These are phyloP conservation scores for Nasturtium officinale DNA, from an alignment of 345 rosid genomes.

Conservation along the genomic window DNA sequence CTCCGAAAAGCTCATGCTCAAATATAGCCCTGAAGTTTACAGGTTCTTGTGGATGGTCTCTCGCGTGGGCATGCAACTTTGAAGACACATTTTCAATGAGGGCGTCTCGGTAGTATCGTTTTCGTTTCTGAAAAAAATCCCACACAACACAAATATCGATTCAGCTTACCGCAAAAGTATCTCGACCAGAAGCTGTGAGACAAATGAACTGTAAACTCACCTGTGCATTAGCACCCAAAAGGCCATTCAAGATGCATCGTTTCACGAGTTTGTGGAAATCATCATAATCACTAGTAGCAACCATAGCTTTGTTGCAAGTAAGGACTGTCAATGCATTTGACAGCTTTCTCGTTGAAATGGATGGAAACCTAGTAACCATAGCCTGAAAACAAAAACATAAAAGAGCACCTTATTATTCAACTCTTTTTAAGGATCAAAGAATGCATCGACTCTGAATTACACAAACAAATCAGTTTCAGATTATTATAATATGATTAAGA, in stretches of 20 bases:
- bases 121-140: constrained; percentile 51
- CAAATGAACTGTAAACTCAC: constrained; percentile 40
- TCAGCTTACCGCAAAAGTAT: constrained; percentile 3
- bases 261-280: constrained; percentile 76
- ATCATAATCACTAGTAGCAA: constrained; percentile 81
- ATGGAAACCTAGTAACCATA: constrained; percentile 76
- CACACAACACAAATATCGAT: neutral
- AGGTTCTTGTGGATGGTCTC: constrained; percentile 46
- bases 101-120: constrained; percentile 58
- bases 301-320: constrained; percentile 72
- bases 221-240: constrained; percentile 79
- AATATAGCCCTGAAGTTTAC: constrained; percentile 77
- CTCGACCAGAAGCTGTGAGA: neutral
- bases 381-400: constrained; percentile 54
- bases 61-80: constrained; percentile 47
- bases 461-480: constrained; percentile 5
- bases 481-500: constrained; percentile 3
- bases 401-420: constrained; percentile 3
- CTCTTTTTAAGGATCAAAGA: neutral
- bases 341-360: constrained; percentile 78
- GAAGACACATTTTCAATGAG: constrained; percentile 58
- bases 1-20: constrained; percentile 70
- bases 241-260: constrained; percentile 54
- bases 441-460: neutral
- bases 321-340: constrained; percentile 71